Evolutionary conservation across 345 rosid genomes (phyloP).

Genomic region (Heritiera littoralis): DNA sequence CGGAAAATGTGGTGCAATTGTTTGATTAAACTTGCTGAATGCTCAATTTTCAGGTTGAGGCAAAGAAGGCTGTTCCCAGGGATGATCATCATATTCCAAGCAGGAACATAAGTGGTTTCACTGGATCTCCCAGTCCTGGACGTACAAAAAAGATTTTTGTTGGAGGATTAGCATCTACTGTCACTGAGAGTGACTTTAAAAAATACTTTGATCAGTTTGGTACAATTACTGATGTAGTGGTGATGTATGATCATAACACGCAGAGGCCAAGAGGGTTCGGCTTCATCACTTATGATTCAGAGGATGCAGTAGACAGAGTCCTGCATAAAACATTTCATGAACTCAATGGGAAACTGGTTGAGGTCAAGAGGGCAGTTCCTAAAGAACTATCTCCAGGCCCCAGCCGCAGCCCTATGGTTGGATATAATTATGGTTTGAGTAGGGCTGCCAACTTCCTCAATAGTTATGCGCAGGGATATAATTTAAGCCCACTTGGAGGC

Average conservation of each 20-base stretch:
- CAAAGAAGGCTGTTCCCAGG: conserved; percentile 81
- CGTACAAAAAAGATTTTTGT: conserved; percentile 68
- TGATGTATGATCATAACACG: conserved; percentile 98
- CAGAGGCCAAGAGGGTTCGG: conserved; percentile 99
- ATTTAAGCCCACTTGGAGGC: conserved; percentile 50
- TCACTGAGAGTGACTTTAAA: conserved; percentile 56
- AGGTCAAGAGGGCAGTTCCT: conserved; percentile 94
- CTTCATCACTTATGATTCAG: conserved; percentile 91
- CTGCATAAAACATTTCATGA: conserved; percentile 90
- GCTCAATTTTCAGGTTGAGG: conserved; percentile 67
- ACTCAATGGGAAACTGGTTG: conserved; percentile 95
- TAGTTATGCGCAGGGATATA: conserved; percentile 72
- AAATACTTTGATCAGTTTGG: conserved; percentile 80
- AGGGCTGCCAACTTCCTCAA: conserved; percentile 68
- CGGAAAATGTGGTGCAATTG: conserved; percentile 19
- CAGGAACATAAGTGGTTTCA: conserved; percentile 40
- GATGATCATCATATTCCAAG: conserved; percentile 50
- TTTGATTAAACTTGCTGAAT: conserved; percentile 13
- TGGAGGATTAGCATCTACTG: conserved; percentile 62
- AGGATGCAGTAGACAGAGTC: conserved; percentile 90
- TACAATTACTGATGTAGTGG: conserved; percentile 81
- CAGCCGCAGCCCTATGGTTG: conserved; percentile 64
- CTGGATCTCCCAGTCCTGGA: conserved; percentile 46
- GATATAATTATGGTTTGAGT: conserved; percentile 69
- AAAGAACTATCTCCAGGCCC: conserved; percentile 73